Base-by-base conservation (phyloP, 2,329 filamentous ascomycete species). In the Monosporascus sp. region DNA sequence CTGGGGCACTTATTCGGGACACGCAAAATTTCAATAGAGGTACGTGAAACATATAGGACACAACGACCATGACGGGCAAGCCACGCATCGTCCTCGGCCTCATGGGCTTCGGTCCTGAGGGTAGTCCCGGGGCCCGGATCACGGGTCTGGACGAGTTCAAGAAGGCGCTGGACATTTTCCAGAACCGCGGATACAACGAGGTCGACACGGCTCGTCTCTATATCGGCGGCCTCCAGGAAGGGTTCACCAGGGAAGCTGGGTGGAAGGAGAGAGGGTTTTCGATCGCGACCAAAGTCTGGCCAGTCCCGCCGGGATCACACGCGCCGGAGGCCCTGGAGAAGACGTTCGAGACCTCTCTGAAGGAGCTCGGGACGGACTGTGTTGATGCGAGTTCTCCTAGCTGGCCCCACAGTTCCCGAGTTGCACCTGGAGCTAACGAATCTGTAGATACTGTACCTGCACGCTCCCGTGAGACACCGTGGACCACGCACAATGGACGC, bases 191-290 rank as follows among this genome's bases (percentile, higher is more conserved):
- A 22, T 91, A 94, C 73, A 84, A 84, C 64, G 91, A 96, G 65
- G 71, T 95, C 37, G 91, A 96, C 66, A 96, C 91, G 1, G 90
- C 91, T 0, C 81, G 89, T n/a, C 63, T 81, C 52, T 96, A 96
- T 62, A 74, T 89, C 20, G 85, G 75, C 48, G 86, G 86, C 37
- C 74, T 83, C 60, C 89, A 95, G 66, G 91, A 96, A 69, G 85
- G 79, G 6, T 94, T 86, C 69, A 91, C 89, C 5, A 76, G 81
- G n/a, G 78, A 89, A 59, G 86, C 87, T 2, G 79, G 79, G 45
- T 95, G 89, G 88, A 86, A 89, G 66, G 82, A 90, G 56, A 82
- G 88, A 22, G 89, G 89, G 1, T 72, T 95, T 49, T 85, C 80
- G 1, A 68, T 94, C 54, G 90, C 88, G 19, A 94, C 91, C 9